These are phyloP conservation scores for Pelagomonas calceolata DNA, from an alignment of 108 stramenopile species.

Conservation along the genomic window DNA sequence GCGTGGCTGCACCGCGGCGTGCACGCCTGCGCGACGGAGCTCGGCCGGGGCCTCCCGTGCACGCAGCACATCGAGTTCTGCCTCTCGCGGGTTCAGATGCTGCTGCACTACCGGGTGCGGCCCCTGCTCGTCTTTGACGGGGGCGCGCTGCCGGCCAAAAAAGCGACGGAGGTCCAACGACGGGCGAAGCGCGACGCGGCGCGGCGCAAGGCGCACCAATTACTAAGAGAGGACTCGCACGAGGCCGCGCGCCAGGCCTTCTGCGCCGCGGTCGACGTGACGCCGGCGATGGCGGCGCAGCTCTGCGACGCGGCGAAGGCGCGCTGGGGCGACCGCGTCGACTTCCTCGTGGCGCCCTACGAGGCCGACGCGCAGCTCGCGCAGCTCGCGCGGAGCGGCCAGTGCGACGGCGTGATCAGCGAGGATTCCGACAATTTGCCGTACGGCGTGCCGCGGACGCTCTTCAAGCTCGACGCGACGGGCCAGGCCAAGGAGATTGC, in stretches of 20 bases:
- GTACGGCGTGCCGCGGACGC: conserved; percentile 55
- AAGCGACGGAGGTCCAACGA: conserved; percentile 45
- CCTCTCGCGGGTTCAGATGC: conserved; percentile 45
- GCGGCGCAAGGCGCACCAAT: conserved; percentile 29
- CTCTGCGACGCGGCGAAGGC: conserved; percentile 18
- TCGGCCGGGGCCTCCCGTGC: conserved; percentile 1
- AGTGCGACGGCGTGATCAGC: conserved; percentile 75
- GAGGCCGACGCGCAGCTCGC: conserved; percentile 97
- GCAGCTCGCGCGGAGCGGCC: conserved; percentile 47
- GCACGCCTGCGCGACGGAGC: conserved; percentile 32
- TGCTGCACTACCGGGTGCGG: conserved; percentile 33
- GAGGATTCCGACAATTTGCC: conserved; percentile 92
- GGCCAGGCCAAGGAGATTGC: conserved; percentile 55
- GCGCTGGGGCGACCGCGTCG: conserved; percentile 30
- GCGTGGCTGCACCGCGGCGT: conserved; percentile 33
- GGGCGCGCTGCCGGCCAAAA: conserved; percentile 52
- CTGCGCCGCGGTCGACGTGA: conserved; percentile 42
- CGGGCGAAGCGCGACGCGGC: conserved; percentile 32
- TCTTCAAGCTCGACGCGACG: conserved; percentile 68
- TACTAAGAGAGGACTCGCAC: conserved; percentile 11
- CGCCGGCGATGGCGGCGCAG: conserved; percentile 41
- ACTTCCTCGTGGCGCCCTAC: conserved; percentile 84
- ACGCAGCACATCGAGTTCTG: conserved; percentile 17
- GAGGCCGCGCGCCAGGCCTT: conserved; percentile 41
- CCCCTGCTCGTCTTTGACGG: conserved; percentile 68